Conservation (phyloP, 169 alveolate species). For the Theileria annulata region DNA sequence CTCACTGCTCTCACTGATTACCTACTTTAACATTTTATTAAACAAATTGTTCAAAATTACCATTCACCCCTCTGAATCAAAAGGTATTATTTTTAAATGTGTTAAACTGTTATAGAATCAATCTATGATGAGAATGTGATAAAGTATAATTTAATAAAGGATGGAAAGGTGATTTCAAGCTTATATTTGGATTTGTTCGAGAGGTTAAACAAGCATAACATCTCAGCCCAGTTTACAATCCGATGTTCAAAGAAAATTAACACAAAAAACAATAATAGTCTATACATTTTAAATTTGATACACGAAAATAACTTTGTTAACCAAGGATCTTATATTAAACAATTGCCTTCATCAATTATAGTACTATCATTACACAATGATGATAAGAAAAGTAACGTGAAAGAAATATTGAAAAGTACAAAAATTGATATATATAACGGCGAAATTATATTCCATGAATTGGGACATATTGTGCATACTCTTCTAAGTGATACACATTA, state of each 20-base stretch:
- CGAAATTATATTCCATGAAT: slow-evolving; percentile 72
- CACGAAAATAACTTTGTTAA: slow-evolving; percentile 7
- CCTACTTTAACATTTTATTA: slow-evolving; percentile 37
- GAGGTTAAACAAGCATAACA: slow-evolving; percentile 63
- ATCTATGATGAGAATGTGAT: slow-evolving; percentile 48
- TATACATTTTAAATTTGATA: not conserved
- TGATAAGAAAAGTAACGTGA: not conserved
- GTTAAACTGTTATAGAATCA: slow-evolving; percentile 18
- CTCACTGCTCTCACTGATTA: slow-evolving; percentile 26
- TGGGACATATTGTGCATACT: slow-evolving; percentile 79
- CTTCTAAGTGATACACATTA: slow-evolving; percentile 71
- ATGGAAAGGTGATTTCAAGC: slow-evolving; percentile 24
- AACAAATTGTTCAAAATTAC: slow-evolving; percentile 34
- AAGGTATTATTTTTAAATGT: not conserved
- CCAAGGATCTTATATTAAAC: slow-evolving; percentile 16
- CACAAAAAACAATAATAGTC: not conserved
- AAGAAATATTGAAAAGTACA: slow-evolving; percentile 2
- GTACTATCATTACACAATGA: slow-evolving; percentile 62
- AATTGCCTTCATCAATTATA: slow-evolving; percentile 71
- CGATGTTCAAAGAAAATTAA: slow-evolving; percentile 66
- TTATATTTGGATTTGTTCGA: slow-evolving; percentile 77
- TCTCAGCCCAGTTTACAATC: slow-evolving; percentile 78
- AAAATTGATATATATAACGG: slow-evolving; percentile 59
- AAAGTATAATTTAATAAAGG: slow-evolving; percentile 36
- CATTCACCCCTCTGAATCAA: not conserved